Evolutionary conservation across 164 flowering plant genomes (phyloP).

Genomic region (Vitis riparia): DNA sequence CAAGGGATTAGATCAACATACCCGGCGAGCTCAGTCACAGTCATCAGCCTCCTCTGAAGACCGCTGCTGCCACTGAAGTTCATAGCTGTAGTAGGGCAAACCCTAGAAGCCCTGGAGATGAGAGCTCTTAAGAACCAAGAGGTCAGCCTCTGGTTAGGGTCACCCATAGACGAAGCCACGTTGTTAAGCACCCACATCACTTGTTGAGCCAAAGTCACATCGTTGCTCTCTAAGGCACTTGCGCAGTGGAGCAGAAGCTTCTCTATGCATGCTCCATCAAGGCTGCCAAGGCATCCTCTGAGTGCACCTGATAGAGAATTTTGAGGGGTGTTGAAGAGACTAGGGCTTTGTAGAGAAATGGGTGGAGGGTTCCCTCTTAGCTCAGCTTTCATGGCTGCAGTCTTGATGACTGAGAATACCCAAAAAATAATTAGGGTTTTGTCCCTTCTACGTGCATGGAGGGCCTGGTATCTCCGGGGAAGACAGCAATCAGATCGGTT

Average conservation of each 20-base stretch:
- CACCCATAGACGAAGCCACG: slow-evolving; percentile 65
- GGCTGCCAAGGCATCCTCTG: slow-evolving; percentile 64
- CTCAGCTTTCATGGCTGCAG: slow-evolving; percentile 52
- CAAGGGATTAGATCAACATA: slow-evolving; percentile 84
- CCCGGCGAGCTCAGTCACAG: slow-evolving; percentile 72
- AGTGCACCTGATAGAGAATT: slow-evolving; percentile 53
- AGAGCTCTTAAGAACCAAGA: slow-evolving; percentile 72
- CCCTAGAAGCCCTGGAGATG: slow-evolving; percentile 58
- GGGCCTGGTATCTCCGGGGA: not conserved
- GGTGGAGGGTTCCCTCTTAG: slow-evolving; percentile 36
- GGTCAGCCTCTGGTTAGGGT: slow-evolving; percentile 79
- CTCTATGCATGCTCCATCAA: slow-evolving; percentile 79
- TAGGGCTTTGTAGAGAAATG: slow-evolving; percentile 40
- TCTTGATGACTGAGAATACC: not conserved
- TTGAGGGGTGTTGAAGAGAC: slow-evolving; percentile 40
- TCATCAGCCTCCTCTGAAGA: slow-evolving; percentile 38
- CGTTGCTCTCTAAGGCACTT: slow-evolving; percentile 69
- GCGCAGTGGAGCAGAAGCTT: slow-evolving; percentile 84
- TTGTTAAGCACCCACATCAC: slow-evolving; percentile 96
- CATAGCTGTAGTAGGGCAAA: slow-evolving; percentile 48
- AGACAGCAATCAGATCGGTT: not conserved
- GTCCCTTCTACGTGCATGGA: slow-evolving; percentile 34
- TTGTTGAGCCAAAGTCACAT: slow-evolving; percentile 80
- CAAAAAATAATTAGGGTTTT: slow-evolving; percentile 13
- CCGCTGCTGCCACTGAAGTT: slow-evolving; percentile 27